Evolutionary conservation across 164 flowering plant genomes (phyloP).

Genomic region (Chimonanthus praecox): DNA sequence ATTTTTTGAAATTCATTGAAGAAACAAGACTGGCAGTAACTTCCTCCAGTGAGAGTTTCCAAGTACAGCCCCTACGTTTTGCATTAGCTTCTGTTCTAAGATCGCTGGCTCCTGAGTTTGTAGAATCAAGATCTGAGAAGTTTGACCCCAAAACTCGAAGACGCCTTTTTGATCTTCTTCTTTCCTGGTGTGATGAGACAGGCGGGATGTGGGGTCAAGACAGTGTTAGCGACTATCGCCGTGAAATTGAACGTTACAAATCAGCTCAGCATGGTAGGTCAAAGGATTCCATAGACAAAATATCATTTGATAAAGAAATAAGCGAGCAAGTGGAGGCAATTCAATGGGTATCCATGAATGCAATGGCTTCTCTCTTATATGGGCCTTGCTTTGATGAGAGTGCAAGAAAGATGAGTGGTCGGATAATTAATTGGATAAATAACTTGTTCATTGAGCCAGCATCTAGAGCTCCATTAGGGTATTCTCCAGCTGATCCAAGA

Average conservation of each 20-base stretch:
- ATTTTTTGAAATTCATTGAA: slow-evolving; percentile 85
- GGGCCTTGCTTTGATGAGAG: slow-evolving; percentile 99
- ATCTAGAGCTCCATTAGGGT: slow-evolving; percentile 85
- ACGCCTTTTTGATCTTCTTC: slow-evolving; percentile 83
- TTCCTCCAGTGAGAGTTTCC: slow-evolving; percentile 71
- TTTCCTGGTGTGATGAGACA: slow-evolving; percentile 91
- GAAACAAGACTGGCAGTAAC: slow-evolving; percentile 61
- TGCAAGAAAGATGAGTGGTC: slow-evolving; percentile 95
- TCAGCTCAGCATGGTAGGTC: slow-evolving; percentile 80
- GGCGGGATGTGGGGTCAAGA: slow-evolving; percentile 81
- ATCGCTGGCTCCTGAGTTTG: slow-evolving; percentile 87
- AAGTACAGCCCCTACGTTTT: slow-evolving; percentile 89
- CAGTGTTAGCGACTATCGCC: slow-evolving; percentile 75
- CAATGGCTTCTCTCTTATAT: slow-evolving; percentile 88
- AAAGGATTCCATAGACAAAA: slow-evolving; percentile 87
- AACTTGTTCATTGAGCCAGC: slow-evolving; percentile 84
- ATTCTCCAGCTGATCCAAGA: slow-evolving; percentile 96
- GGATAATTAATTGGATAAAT: slow-evolving; percentile 94
- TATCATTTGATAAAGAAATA: slow-evolving; percentile 89
- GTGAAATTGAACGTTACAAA: slow-evolving; percentile 91
- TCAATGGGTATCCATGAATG: slow-evolving; percentile 98
- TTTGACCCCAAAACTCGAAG: slow-evolving; percentile 87
- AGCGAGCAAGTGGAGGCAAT: slow-evolving; percentile 91
- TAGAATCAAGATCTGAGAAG: slow-evolving; percentile 83
- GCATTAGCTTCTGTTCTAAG: slow-evolving; percentile 90